A percentile compares a stretch with the other conserved stretches of the same genome.
Evolutionary conservation across 1,284 basidiomycete genomes (phyloP).

Genomic region (Volvariella surrecta): DNA sequence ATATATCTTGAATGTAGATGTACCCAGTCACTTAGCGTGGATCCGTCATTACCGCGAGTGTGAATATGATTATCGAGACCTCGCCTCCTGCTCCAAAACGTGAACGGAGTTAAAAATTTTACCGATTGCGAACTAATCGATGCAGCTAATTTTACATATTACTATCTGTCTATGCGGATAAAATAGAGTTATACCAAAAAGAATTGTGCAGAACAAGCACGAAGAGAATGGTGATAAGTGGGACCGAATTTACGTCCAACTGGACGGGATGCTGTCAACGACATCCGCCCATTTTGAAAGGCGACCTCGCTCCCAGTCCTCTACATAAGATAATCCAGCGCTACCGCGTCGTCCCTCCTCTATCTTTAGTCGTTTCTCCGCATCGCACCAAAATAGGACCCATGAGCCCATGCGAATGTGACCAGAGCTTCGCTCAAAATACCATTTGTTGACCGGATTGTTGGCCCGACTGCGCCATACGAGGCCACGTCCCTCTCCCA

Average conservation of each 20-base stretch:
- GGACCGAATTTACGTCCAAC: constrained; percentile 49
- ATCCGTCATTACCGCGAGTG: too few species aligned
- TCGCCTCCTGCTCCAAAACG: too few species aligned
- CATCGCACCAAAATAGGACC: constrained; percentile 99
- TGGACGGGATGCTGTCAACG: constrained; percentile 71
- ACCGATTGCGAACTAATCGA: too few species aligned
- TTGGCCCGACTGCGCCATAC: constrained; percentile 91
- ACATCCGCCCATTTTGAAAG: constrained; percentile 69
- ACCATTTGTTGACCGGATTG: constrained; percentile 99
- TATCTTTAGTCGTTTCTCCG: constrained; percentile 71
- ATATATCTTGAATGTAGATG: too few species aligned
- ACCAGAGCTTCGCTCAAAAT: constrained; percentile 93
- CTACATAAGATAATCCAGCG: constrained; percentile 65
- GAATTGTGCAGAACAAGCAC: background rate
- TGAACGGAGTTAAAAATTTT: too few species aligned
- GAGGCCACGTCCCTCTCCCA: constrained; percentile 86
- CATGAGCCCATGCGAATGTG: constrained; percentile 80
- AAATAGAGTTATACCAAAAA: too few species aligned
- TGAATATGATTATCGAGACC: too few species aligned
- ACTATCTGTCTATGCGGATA: too few species aligned
- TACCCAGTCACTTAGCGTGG: too few species aligned
- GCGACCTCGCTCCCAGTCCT: constrained; percentile 76
- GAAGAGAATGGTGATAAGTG: background rate
- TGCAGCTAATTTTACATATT: too few species aligned
- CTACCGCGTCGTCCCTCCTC: constrained; percentile 56